Base-by-base conservation (phyloP, 768 basidiomycete genomes). In the Podaxis sp. region DNA sequence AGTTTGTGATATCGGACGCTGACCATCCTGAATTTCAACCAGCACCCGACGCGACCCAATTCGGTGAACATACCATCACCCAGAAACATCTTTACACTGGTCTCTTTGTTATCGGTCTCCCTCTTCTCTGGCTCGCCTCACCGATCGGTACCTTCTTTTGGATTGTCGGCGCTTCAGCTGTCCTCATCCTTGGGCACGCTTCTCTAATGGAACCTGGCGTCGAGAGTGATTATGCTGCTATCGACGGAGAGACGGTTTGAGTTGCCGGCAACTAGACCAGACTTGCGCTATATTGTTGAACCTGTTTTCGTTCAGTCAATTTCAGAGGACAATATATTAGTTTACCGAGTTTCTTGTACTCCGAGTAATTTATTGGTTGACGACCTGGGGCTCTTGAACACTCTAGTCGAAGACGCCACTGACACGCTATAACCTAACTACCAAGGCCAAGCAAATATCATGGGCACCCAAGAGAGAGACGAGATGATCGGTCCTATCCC, bases 101-200 rank as follows among this genome's bases (percentile, higher is more conserved):
- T 46, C 89, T 99, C 30, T 96, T 99, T 77, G 87, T 95, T 66
- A 89, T 97, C 70, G 96, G 96, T 52, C 81, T 97, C 57, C 95
- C 95, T 2, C 81, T 98, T 55, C 85, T 99, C 63, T 93, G 87
- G 86, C 76, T 84, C 71, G 77, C 90, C 5, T 88, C 88, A 30
- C 91, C 92, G 4, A 79, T 93, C 69, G 75, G 80, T 79, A 91
- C 92, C 26, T 86, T 98, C 77, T 97, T 99, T 84, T 96, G 94
- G 93, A 82, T 98, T 68, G 88, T 96, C 64, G 95, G 95, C 19
- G 90, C 92, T 1, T 95, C 93, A 1, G 82, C 85, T 19, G 81
- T 96, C 64, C 78, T 96, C 65, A 92, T 99, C 69, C 79, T 96
- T 65, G 87, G 81, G 9, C 96, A 99, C 71, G 96, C 96, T 2